Conservation (phyloP, 2,329 filamentous ascomycete species). For the Bipolaris bicolor region DNA sequence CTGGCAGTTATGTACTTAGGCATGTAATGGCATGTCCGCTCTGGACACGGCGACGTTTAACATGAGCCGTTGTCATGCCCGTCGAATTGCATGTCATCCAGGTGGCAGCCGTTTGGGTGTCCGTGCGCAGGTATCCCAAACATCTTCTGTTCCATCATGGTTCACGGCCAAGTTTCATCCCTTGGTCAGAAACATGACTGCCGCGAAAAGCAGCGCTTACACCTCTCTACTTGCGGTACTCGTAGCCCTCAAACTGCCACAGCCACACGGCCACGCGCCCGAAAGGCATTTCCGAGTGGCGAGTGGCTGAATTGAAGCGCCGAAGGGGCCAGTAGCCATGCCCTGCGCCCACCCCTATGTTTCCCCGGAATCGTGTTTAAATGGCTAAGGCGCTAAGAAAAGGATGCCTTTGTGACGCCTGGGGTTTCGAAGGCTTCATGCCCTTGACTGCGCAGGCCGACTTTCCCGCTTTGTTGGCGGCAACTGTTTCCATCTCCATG, state of each 20-base stretch:
- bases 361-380: constrained; percentile 19
- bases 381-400: constrained; percentile 24
- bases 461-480: constrained; percentile 28
- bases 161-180: constrained; percentile 43
- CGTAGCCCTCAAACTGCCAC: constrained; percentile 40
- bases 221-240: constrained; percentile 20
- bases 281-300: constrained; percentile 16
- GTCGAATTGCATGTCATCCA: constrained; percentile 9
- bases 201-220: constrained; percentile 17
- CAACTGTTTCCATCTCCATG: constrained; percentile 33
- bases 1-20: constrained; percentile 3
- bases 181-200: constrained; percentile 37
- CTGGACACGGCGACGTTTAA: constrained; percentile 15
- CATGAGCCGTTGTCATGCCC: constrained; percentile 12
- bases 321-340: constrained; percentile 36
- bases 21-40: constrained; percentile 2
- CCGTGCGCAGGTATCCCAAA: constrained; percentile 20
- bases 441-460: constrained; percentile 35
- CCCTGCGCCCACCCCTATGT: constrained; percentile 17
- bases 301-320: constrained; percentile 40
- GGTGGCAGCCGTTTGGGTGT: constrained; percentile 2
- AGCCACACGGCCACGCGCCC: constrained; percentile 28
- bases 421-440: constrained; percentile 45
- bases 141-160: constrained; percentile 32
- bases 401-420: constrained; percentile 41